Evolutionary conservation across 1,284 basidiomycete genomes (phyloP), one percentile per base, ranked within the genome.

Genomic region (Laetiporus sulphureus): DNA sequence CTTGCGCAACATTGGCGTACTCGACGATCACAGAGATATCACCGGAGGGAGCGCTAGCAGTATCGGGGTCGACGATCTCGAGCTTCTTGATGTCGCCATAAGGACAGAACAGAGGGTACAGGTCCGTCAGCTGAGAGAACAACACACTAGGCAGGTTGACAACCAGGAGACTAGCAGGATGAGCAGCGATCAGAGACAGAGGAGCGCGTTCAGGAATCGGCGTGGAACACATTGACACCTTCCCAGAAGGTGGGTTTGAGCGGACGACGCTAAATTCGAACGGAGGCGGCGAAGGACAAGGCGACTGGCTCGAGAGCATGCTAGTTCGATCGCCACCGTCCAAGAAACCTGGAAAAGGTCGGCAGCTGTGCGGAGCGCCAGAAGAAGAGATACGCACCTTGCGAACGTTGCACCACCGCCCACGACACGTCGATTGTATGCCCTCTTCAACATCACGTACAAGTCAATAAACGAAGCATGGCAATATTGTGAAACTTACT

Each of bases 361-460:
- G 13, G 18, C 32, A 23, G 18, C 20, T 10, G 7, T 15, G 23
- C 3, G 13, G 32, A 24, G 23, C 7, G 20, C 2, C 12, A 4
- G 23, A 16, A 8, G 15, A 6, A 33, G 20, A n/a, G 39, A 22
- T 22, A 45, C 47, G 18, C 38, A 81, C 83, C 83, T 70, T 83
- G 77, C 43, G 83, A 87, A 36, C 83, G 80, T 52, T 87, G 84
- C 30, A 87, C 84, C 22, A 88, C 84, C 15, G 83, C 84, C 83
- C 83, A 87, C 2, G 84, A 87, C 39, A 87, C 73, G 55, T 87
- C 84, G 33, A 87, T 73, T 18, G 69, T 66, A 53, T 83, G 79
- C 4, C 79, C 81, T 52, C 83, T 86, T 41, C 18, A 32, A 7
- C 25, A 27, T 27, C 8, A 27, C 8, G 25, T 27, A n/a, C n/a